Evolutionary conservation across 2,329 filamentous ascomycete species (phyloP), one percentile per base, ranked within the genome.

Genomic region (Colletotrichum magnum): DNA sequence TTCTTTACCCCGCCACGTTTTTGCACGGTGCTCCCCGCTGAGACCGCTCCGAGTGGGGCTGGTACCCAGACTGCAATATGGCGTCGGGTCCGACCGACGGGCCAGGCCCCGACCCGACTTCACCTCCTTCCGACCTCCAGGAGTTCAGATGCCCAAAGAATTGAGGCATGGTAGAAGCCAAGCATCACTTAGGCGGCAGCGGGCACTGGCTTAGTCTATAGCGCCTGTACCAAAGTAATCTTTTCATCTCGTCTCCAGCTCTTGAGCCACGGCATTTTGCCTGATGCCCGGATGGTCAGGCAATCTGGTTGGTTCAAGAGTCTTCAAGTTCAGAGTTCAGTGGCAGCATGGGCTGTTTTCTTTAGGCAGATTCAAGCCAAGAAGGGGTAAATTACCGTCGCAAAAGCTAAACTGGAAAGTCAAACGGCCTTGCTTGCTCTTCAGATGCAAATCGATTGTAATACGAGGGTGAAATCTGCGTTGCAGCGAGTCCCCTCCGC

Each of bases 21-120:
- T 65, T 50, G 56, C 66, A 58, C 65, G 53, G 65, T 54, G 53
- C 32, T 56, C 62, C 56, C 62, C 62, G 21, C 62, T 57, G 62
- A 61, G 62, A 60, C 26, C 28, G 62, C 51, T 41, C 32, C 45
- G 12, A 45, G 65, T 65, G 60, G 65, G 65, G 48, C 65, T 58
- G n/a, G 32, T 45, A 21, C 41, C 39, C 48, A 39, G 41, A 6
- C 48, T 24, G 51, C 21, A 24, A 24, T 67, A 51, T 67, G 65
- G 60, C 48, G 54, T 50, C 48, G 53, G 60, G 18, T 50, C 47
- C 60, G 54, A 64, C 60, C 60, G 48, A 64, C 15, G 39, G 43
- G 51, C 52, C 45, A 15, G 47, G n/a, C 61, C 21, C 45, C 48
- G 36, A 53, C 64, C 43, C 59, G 24, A 68, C 65, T 39, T 68